Base-by-base conservation (phyloP, 768 basidiomycete genomes). In the Multifurca ochricompacta region DNA sequence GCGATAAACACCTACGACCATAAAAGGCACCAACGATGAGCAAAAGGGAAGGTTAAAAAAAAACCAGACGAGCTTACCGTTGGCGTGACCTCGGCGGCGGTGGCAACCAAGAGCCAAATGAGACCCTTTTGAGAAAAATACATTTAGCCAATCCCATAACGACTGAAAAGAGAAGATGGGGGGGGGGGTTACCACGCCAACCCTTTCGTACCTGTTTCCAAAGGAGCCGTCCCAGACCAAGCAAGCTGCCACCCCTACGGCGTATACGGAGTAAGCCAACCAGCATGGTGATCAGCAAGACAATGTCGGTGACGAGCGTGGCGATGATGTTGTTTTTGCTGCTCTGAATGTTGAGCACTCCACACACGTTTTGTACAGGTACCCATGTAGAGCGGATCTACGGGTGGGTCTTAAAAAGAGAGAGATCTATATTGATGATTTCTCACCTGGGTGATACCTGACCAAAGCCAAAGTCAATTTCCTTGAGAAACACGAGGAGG, bases 121-220 rank as follows among this genome's bases (percentile, higher is more conserved):
- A 41, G 21, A 25, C 40, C 40, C 40, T 41, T 25, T 9, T 1
- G 21, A 41, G 14, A 23, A 23, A 7, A 25, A 25, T 23, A 41
- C 23, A 25, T 23, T 41, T 14, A 41, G 40, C 23, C 4, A 41
- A 41, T 16, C n/a, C n/a, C n/a, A n/a, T n/a, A n/a, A n/a, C n/a
- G n/a, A n/a, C n/a, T 41, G 40, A 9, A 25, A 11, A 41, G 5
- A 25, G 21, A 10, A n/a, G 3, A 23, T 10, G 7, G 9, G 19
- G 18, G 4, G 36, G 19, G 5, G 5, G 6, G 39, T 9, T 9
- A 41, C 2, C 11, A 25, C 13, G 21, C 4, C 40, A 41, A n/a
- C n/a, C n/a, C n/a, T n/a, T n/a, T n/a, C n/a, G n/a, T 32, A 43
- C 54, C 54, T 48, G 54, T n/a, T 13, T 49, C 37, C 39, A 49